Base-by-base conservation (phyloP, 257 asterid species). In the Prunella vulgaris region DNA sequence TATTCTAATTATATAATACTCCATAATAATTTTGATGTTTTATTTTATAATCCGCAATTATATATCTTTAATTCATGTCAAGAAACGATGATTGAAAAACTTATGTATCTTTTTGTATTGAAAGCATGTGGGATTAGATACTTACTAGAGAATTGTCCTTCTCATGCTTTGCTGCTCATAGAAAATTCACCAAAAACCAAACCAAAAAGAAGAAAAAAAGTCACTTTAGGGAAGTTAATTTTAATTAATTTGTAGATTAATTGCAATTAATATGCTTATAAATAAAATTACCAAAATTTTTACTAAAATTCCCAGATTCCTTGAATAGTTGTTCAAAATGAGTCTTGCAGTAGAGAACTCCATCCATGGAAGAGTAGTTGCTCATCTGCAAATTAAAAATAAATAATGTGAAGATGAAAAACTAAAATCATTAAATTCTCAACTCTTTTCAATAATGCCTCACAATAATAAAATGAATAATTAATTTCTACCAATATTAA, bases 341-440 rank as follows among this genome's bases (percentile, higher is more conserved):
- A 66, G 96, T 53, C 82, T 83, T 92, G 88, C 96, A 92, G 66
- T 84, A 92, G n/a, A 89, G 69, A 66, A 76, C 79, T 74, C 96
- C 97, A 51, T 89, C 95, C 85, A 84, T 78, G 69, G 95, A 82
- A 7, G 95, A 89, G 80, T 87, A 92, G 86, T 77, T 87, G 88
- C 97, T 92, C 88, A 92, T 86, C 97, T 91, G 83, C 66, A 54
- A 75, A 30, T 28, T 7, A 27, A 12, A 21, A 56, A 10, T 1
- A 52, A 51, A 7, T 17, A 49, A 17, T 49, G 12, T 40, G 1
- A 40, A 40, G 48, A 38, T 38, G 46, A 38, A 38, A 14, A 38
- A 38, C n/a, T n/a, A n/a, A n/a, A n/a, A 44, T n/a, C 20, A 20
- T 46, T 21, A 5, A 20, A n/a, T 46, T n/a, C 53, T 46, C 53